Evolutionary conservation across 164 flowering plant genomes (phyloP).

Genomic region (Dillenia suffruticosa): DNA sequence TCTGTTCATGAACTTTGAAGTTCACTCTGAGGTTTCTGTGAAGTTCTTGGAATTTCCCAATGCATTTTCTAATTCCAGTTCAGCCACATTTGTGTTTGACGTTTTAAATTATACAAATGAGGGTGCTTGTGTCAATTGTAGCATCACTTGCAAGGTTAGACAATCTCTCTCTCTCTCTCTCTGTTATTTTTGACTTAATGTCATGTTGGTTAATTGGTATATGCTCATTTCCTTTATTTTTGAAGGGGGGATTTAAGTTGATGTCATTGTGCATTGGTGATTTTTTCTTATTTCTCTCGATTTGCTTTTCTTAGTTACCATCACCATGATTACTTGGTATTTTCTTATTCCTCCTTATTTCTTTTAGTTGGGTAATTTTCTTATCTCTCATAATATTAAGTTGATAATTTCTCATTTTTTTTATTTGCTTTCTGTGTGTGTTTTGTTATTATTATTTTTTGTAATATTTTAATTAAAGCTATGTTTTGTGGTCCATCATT

Average conservation of each 20-base stretch:
- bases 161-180: background rate
- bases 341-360: no score
- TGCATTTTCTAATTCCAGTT: slow-evolving; percentile 34
- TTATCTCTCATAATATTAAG: no score
- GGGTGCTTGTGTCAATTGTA: slow-evolving; percentile 42
- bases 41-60: slow-evolving; percentile 58
- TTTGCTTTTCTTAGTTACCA: background rate
- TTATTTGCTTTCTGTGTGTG: no score
- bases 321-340: no score
- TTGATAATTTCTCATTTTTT: no score
- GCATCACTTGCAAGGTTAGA: slow-evolving; percentile 77
- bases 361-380: no score
- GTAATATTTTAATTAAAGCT: no score
- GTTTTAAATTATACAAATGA: slow-evolving; percentile 35
- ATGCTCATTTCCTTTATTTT: background rate
- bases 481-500: no score
- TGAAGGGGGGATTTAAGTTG: background rate
- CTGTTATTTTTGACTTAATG: background rate
- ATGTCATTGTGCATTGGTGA: no score
- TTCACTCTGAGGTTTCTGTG: slow-evolving; percentile 35
- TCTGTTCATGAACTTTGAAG: slow-evolving; percentile 24
- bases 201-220: no score
- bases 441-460: no score
- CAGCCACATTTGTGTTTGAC: slow-evolving; percentile 65
- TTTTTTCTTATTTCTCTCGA: slow-evolving; percentile 1